Percentiles rank a stretch among this genome's conserved stretches.
Evolutionary conservation across 768 basidiomycete species (phyloP).

Genomic region (Lactarius deliciosus): DNA sequence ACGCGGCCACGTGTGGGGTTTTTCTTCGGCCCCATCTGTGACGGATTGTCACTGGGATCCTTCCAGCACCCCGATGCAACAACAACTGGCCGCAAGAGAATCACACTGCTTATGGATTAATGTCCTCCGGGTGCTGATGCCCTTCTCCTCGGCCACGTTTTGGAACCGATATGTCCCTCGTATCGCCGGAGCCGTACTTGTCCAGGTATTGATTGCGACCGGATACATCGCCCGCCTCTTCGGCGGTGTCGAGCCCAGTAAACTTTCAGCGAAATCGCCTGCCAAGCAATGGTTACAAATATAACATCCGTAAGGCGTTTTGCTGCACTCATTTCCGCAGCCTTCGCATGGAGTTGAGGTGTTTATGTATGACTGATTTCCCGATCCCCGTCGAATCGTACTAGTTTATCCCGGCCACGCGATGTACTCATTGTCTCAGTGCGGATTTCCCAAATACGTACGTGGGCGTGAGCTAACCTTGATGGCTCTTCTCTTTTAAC

Average conservation of each 20-base stretch:
- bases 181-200: conserved; percentile 1
- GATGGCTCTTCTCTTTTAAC: background rate
- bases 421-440: conserved; percentile 13
- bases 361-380: background rate
- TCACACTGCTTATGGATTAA: background rate
- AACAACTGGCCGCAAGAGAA: background rate
- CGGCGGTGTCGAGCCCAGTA: background rate
- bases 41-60: background rate
- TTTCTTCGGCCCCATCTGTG: background rate
- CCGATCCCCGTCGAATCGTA: background rate
- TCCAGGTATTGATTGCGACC: too few relatives aligned
- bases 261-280: background rate
- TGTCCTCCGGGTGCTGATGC: conserved; percentile 6
- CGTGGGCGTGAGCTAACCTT: background rate
- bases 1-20: background rate
- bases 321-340: background rate
- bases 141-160: conserved; percentile 18
- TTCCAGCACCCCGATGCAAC: background rate
- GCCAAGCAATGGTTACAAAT: background rate
- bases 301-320: background rate
- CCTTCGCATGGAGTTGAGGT: background rate
- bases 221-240: background rate
- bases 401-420: background rate
- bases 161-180: background rate
- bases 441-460: conserved; percentile 2